Evolutionary conservation across 2,329 filamentous ascomycete genomes (phyloP), one percentile per base, ranked within the genome.

Genomic region (Colletotrichum sidae): DNA sequence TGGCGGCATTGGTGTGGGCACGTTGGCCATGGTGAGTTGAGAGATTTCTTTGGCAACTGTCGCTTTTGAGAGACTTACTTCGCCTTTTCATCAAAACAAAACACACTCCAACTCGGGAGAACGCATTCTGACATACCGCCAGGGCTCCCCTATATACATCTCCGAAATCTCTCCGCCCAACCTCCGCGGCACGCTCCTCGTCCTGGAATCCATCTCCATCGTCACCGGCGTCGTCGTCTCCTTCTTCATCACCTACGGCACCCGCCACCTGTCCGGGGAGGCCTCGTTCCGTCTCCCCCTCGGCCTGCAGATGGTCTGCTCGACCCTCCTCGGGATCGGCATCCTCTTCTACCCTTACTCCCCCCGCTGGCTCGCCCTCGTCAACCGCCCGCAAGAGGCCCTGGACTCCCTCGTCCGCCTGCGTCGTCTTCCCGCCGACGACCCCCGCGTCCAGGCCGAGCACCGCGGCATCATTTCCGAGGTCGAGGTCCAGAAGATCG

Each of bases 231-330:
- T 81, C 55, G 80, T 86, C 8, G 75, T 85, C 39, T 81, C 83
- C 2, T 88, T 81, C 69, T 87, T 83, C 81, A 84, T 84, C 39
- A 84, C 83, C 0, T 88, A 86, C 62, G 85, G 80, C 2, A 86
- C 83, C 1, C 74, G 77, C 6, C 76, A 78, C 67, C 78, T 84
- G 52, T 64, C 74, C 0, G 71, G 77, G 41, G 77, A 82, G 68
- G 77, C 75, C 70, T 72, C 77, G 3, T 84, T 79, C 70, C 77
- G 82, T 8, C 74, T 85, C 0, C 83, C 83, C 0, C 83, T 84
- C 60, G 74, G 79, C 3, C 72, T 84, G 6, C 83, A 85, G 66
- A 80, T 81, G 66, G 69, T 81, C 9, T 76, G 77, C 8, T 78
- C 79, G 6, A 69, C 79, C 4, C 70, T 77, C 60, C 70, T 81